phyloP scores from a whole-genome alignment of 2,329 filamentous ascomycete genomes.

The Scedosporium dehoogii region DNA sequence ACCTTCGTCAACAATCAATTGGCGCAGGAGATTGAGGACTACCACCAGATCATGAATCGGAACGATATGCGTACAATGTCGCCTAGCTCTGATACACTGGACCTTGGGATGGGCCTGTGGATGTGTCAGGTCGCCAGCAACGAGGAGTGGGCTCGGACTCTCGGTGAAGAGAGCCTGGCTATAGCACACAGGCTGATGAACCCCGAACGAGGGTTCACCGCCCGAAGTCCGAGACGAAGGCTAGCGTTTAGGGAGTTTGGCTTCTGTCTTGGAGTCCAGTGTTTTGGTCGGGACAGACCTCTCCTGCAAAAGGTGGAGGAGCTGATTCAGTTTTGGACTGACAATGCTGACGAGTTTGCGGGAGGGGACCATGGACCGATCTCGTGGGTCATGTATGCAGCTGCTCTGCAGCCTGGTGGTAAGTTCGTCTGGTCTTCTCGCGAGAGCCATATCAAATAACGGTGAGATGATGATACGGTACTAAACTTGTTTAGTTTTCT shows the following conservation, averaged over 20 bases:
- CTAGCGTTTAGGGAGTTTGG: slow-evolving; percentile 47
- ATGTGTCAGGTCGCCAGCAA: slow-evolving; percentile 38
- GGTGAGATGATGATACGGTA: not conserved
- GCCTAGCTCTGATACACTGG: slow-evolving; percentile 39
- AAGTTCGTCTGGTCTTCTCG: slow-evolving; percentile 16
- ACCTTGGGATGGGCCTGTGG: slow-evolving; percentile 52
- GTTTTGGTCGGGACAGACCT: slow-evolving; percentile 24
- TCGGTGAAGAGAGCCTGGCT: slow-evolving; percentile 21
- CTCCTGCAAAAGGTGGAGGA: slow-evolving; percentile 15
- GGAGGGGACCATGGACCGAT: slow-evolving; percentile 38
- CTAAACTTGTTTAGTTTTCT: not conserved
- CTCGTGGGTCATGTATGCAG: slow-evolving; percentile 46
- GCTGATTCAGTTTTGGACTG: slow-evolving; percentile 24
- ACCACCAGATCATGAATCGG: slow-evolving; percentile 34
- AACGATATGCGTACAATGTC: slow-evolving; percentile 27
- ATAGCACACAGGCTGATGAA: slow-evolving; percentile 16
- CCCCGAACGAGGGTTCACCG: slow-evolving; percentile 12
- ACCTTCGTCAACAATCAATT: slow-evolving; percentile 21
- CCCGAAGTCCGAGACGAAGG: slow-evolving; percentile 17
- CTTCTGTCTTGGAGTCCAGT: slow-evolving; percentile 36
- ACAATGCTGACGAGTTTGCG: slow-evolving; percentile 18
- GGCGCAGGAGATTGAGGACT: slow-evolving; percentile 40
- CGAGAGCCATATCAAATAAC: not conserved
- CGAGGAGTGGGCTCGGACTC: slow-evolving; percentile 35
- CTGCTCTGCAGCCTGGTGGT: slow-evolving; percentile 45